A percentile compares a stretch with the other conserved stretches of the same genome.
Evolutionary conservation across 805 yeast genomes (phyloP).

Genomic region (Blastobotrys attinorum): DNA sequence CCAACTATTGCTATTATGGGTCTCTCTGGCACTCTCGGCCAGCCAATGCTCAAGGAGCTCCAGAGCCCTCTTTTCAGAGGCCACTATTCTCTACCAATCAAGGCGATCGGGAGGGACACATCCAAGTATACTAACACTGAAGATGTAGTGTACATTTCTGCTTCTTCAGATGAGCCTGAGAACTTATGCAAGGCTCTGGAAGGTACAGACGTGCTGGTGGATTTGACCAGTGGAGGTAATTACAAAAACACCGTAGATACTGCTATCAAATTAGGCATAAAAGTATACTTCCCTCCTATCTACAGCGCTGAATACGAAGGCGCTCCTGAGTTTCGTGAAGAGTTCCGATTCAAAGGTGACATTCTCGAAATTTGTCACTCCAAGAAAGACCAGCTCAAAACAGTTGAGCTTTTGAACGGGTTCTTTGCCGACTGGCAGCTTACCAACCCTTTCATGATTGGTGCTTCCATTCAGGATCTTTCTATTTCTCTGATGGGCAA

Average conservation of each 20-base stretch:
- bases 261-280: constrained; percentile 36
- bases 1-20: not conserved
- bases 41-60: not conserved
- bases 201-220: constrained; percentile 46
- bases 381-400: constrained; percentile 19
- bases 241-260: constrained; percentile 25
- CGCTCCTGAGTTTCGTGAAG: not conserved
- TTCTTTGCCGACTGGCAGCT: constrained; percentile 16
- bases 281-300: constrained; percentile 51
- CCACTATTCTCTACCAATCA: constrained; percentile 39
- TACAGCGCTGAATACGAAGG: constrained; percentile 40
- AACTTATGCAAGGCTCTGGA: constrained; percentile 27
- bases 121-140: constrained; percentile 26
- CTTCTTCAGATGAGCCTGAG: constrained; percentile 8
- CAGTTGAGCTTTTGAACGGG: constrained; percentile 18
- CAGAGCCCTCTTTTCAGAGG: not conserved
- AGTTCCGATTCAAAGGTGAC: not conserved
- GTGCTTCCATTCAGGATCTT: not conserved
- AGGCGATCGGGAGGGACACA: constrained; percentile 41
- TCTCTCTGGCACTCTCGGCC: not conserved
- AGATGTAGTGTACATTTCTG: constrained; percentile 7
- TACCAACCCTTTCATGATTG: constrained; percentile 3
- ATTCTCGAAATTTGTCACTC: no score
- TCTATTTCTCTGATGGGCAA: constrained; percentile 9
- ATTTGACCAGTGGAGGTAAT: constrained; percentile 12